These are phyloP conservation scores for Austroboletus niveus DNA, from an alignment of 1,284 basidiomycete genomes.

Conservation along the genomic window DNA sequence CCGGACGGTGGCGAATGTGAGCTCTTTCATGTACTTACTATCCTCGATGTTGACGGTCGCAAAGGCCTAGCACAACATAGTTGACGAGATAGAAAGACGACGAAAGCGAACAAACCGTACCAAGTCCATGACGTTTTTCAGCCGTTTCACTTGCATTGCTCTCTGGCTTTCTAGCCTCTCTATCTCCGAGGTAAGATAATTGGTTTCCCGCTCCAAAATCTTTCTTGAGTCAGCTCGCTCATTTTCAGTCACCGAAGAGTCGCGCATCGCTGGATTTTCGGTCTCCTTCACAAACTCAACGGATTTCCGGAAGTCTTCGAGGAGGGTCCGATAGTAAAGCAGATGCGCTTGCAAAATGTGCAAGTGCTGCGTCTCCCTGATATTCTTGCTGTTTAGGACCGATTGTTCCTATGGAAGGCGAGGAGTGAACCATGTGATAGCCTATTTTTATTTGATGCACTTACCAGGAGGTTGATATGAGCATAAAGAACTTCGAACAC, in stretches of 20 bases:
- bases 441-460: conserved; percentile 2
- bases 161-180: conserved; percentile 43
- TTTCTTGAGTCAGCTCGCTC: conserved; percentile 17
- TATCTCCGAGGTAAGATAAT: conserved; percentile 44
- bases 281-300: conserved; percentile 46
- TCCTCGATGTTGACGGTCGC: conserved; percentile 51
- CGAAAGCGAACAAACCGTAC: conserved; percentile 30
- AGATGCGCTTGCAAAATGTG: conserved; percentile 54
- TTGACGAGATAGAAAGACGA: neutral
- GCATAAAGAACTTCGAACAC: conserved; percentile 44
- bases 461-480: conserved; percentile 44
- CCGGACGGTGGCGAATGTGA: conserved; percentile 46
- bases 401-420: conserved; percentile 38
- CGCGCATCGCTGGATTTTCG: conserved; percentile 41
- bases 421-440: neutral
- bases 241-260: conserved; percentile 14
- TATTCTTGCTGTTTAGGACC: conserved; percentile 38
- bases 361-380: conserved; percentile 45
- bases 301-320: conserved; percentile 49
- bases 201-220: conserved; percentile 44
- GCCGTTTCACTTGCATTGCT: conserved; percentile 43
- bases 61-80: conserved; percentile 38
- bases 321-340: conserved; percentile 49
- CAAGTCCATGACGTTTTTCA: conserved; percentile 55
- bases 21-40: conserved; percentile 43